Evolutionary conservation across 2,329 filamentous ascomycete genomes (phyloP).

Genomic region (Trichoderma brevicompactum): DNA sequence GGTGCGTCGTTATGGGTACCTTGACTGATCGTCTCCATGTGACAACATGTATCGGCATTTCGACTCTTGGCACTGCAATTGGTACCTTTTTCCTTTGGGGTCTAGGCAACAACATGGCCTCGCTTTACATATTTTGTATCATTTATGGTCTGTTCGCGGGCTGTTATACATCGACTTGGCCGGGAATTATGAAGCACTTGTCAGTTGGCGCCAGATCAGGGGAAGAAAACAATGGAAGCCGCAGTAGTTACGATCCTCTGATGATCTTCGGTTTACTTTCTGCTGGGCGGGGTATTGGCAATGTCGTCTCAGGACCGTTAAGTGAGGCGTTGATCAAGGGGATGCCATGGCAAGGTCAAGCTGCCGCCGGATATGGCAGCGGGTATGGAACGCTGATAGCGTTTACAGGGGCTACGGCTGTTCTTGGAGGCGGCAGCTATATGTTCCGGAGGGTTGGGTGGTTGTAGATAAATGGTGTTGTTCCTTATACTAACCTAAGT

Average conservation of each 20-base stretch:
- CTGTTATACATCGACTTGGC: slow-evolving; percentile 66
- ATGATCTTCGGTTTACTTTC: slow-evolving; percentile 64
- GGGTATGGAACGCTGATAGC: slow-evolving; percentile 43
- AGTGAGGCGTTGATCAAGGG: slow-evolving; percentile 57
- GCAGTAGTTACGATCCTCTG: slow-evolving; percentile 46
- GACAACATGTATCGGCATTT: slow-evolving; percentile 60
- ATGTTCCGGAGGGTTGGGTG: slow-evolving; percentile 41
- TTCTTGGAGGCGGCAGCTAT: slow-evolving; percentile 40
- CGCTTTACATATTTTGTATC: slow-evolving; percentile 64
- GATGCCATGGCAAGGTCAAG: slow-evolving; percentile 48
- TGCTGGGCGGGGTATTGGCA: slow-evolving; percentile 64
- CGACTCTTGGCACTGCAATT: slow-evolving; percentile 58
- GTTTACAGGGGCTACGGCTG: slow-evolving; percentile 42
- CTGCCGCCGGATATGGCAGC: slow-evolving; percentile 40
- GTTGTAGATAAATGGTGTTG: slow-evolving; percentile 33
- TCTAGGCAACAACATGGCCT: slow-evolving; percentile 53
- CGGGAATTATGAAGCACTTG: slow-evolving; percentile 55
- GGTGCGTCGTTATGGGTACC: slow-evolving; percentile 61
- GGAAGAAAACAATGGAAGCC: background rate
- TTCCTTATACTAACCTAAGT: too few relatives aligned
- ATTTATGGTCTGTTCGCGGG: slow-evolving; percentile 69
- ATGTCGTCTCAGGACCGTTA: slow-evolving; percentile 60
- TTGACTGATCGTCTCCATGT: slow-evolving; percentile 59
- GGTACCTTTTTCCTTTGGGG: slow-evolving; percentile 68
- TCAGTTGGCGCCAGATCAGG: background rate